A percentile compares a stretch with the other conserved stretches of the same genome.
phyloP scores from a whole-genome alignment of 805 yeast species.

The Kluyveromyces starmeri region DNA sequence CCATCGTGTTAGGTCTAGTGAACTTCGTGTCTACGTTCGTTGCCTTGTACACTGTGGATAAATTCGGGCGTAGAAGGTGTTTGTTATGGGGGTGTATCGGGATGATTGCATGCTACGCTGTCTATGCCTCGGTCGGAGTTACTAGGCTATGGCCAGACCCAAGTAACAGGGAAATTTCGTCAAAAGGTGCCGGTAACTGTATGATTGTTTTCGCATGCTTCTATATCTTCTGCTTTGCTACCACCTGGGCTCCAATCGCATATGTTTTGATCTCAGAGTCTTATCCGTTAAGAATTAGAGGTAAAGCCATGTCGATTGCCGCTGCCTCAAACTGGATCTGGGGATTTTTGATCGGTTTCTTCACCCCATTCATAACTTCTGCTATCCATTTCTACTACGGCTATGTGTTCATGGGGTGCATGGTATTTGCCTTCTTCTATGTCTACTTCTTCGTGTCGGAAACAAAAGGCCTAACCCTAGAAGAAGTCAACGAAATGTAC shows the following conservation, averaged over 20 bases:
- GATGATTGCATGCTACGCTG: conserved; percentile 36
- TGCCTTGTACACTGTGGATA: conserved; percentile 43
- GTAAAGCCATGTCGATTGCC: conserved; percentile 51
- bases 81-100: conserved; percentile 40
- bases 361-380: conserved; percentile 64
- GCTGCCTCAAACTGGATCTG: conserved; percentile 59
- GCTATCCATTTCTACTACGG: conserved; percentile 68
- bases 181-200: conserved; percentile 51
- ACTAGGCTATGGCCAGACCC: conserved; percentile 32
- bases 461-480: conserved; percentile 74
- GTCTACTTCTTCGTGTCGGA: conserved; percentile 68
- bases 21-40: conserved; percentile 50
- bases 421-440: conserved; percentile 51
- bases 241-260: conserved; percentile 71
- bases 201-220: conserved; percentile 65
- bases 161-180: conserved; percentile 27
- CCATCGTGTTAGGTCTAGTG: conserved; percentile 49
- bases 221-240: conserved; percentile 66
- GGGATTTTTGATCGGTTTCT: conserved; percentile 62
- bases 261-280: conserved; percentile 62
- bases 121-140: conserved; percentile 55
- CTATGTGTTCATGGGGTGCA: conserved; percentile 52
- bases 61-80: conserved; percentile 42
- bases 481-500: conserved; percentile 67
- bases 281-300: conserved; percentile 63